Base-by-base conservation (phyloP, 257 asterid species). In the Capsicum pubescens region DNA sequence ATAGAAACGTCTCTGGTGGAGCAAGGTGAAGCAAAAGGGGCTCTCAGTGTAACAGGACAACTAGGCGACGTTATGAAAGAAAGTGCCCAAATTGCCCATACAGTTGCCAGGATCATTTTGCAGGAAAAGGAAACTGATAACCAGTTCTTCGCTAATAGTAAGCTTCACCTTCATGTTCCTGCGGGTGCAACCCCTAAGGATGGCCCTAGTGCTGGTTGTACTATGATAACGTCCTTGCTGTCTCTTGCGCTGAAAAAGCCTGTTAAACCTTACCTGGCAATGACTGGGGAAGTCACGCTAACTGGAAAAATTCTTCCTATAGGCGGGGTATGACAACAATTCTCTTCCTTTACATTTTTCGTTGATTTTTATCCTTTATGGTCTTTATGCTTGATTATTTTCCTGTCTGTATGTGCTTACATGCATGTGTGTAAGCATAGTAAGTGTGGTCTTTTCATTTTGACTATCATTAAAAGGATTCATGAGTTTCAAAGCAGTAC, bases 151-250 rank as follows among this genome's bases (percentile, higher is more conserved):
- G 88, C 92, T 50, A 92, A 90, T 80, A 80, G 94, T 58, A 95
- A 97, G 94, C 87, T 97, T 88, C 99, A 97, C 88, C 98, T 97
- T 83, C 99, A 97, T 85, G 99, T 97, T 80, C 99, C 99, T 0
- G 94, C 99, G 0, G 99, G 99, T 42, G 96, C 99, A 69, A 97
- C 98, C 54, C 99, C 99, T 0, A 97, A 97, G 90, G 99, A 97
- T 42, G 99, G 99, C 8, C 99, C 99, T 4, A 95, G 99, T 87
- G 99, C 99, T 3, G 99, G 99, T 83, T 97, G 99, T 89, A 97
- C 99, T 63, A 97, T 97, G 99, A 93, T 97, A 80, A 97, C 99
- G 32, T 93, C 99, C 84, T 86, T 97, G 86, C 80, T 97, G 32
- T 97, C 99, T 71, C 97, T 97, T 63, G 95, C 99, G 91, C 88